phyloP scores from a whole-genome alignment of 805 yeast species.

The Wickerhamiella spandovensis region DNA sequence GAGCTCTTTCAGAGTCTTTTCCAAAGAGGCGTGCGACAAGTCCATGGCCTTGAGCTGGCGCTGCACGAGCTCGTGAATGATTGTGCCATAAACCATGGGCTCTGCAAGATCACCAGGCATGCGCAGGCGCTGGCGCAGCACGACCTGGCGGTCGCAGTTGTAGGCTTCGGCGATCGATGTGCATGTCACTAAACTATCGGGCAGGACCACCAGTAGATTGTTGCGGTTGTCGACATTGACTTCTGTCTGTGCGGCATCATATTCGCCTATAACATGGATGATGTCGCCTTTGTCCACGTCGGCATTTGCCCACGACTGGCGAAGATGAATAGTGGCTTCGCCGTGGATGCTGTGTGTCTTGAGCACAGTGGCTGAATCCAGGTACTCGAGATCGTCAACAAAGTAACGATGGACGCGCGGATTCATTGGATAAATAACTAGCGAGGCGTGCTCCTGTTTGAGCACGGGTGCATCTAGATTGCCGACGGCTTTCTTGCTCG shows the following conservation, averaged over 20 bases:
- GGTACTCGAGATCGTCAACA: background rate
- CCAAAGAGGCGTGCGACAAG: conserved; percentile 2
- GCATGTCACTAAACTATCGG: conserved; percentile 71
- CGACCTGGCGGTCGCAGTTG: conserved; percentile 58
- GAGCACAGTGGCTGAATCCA: background rate
- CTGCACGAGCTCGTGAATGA: conserved; percentile 69
- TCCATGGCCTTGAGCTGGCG: conserved; percentile 30
- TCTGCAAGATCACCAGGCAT: conserved; percentile 39
- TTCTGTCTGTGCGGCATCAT: conserved; percentile 5
- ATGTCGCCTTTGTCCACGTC: conserved; percentile 19
- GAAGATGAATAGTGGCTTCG: background rate
- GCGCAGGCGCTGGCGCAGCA: conserved; percentile 42
- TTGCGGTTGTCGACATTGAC: conserved; percentile 38
- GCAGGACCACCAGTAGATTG: conserved; percentile 62
- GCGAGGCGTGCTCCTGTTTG: background rate
- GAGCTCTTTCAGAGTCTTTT: conserved; percentile 22
- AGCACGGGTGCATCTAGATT: background rate
- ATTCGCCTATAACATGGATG: conserved; percentile 23
- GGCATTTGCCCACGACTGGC: conserved; percentile 19
- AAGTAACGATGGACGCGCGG: background rate
- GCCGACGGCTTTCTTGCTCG: background rate
- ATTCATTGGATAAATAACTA: background rate
- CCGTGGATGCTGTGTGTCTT: background rate
- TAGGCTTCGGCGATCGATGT: conserved; percentile 69
- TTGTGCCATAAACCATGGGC: conserved; percentile 67